Percentiles rank a stretch among this genome's conserved stretches.
These are phyloP conservation scores for Penicillium sp. DNA, from an alignment of 2,329 filamentous ascomycete species.

Conservation along the genomic window DNA sequence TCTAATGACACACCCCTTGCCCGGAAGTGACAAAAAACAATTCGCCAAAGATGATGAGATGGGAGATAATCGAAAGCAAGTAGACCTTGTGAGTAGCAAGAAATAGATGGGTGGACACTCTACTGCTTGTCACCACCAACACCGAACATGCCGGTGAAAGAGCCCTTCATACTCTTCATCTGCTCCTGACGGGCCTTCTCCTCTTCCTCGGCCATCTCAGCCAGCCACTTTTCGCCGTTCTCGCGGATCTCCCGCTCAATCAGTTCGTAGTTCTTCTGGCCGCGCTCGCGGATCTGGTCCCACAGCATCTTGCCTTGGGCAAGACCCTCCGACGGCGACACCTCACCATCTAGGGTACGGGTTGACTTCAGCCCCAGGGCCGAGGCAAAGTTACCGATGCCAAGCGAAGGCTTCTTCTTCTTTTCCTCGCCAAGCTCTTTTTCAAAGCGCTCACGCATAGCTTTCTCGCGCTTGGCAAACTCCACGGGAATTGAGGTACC, in stretches of 20 bases:
- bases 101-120: constrained; percentile 1
- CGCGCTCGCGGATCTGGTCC: constrained; percentile 88
- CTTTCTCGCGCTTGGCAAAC: constrained; percentile 82
- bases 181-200: constrained; percentile 87
- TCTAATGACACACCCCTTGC: constrained; percentile 30
- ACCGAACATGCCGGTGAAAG: constrained; percentile 60
- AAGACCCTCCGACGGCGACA: constrained; percentile 70
- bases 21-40: constrained; percentile 23
- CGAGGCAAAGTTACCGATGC: constrained; percentile 66
- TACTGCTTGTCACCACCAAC: constrained; percentile 32
- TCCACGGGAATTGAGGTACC: constrained; percentile 86
- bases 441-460: constrained; percentile 79
- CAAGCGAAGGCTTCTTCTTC: constrained; percentile 58
- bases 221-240: constrained; percentile 92
- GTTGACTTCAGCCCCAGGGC: constrained; percentile 74
- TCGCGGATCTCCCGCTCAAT: constrained; percentile 88
- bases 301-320: constrained; percentile 95
- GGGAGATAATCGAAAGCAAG: constrained; percentile 12
- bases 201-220: constrained; percentile 83
- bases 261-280: constrained; percentile 82
- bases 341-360: constrained; percentile 63
- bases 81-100: not conserved
- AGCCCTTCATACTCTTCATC: constrained; percentile 87
- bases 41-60: constrained; percentile 20
- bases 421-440: constrained; percentile 69